Conservation (phyloP, 306 rosid species). For the Mimosa pudica region DNA sequence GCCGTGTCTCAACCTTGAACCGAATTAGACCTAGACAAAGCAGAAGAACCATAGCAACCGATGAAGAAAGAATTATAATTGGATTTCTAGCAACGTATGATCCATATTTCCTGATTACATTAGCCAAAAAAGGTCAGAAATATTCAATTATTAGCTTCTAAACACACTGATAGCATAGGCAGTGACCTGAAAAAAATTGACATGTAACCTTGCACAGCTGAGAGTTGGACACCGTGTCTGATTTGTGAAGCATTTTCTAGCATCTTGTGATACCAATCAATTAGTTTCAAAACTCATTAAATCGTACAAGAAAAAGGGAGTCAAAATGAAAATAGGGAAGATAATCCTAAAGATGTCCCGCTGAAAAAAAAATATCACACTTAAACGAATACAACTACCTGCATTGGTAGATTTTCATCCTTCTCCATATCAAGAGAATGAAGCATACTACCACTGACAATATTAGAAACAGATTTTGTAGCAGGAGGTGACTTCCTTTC, state of each 20-base stretch:
- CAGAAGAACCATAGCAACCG: conserved; percentile 69
- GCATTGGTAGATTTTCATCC: conserved; percentile 78
- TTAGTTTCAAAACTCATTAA: conserved; percentile 26
- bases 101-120: conserved; percentile 79
- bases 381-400: conserved; percentile 50
- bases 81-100: conserved; percentile 89
- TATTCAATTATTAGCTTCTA: conserved; percentile 27
- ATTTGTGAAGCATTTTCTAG: conserved; percentile 65
- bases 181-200: conserved; percentile 77
- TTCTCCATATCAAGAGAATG: conserved; percentile 63
- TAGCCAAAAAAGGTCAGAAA: conserved; percentile 43
- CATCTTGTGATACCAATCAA: conserved; percentile 52
- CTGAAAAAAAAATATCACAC: conserved; percentile 35
- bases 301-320: conserved; percentile 23
- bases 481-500: conserved; percentile 54
- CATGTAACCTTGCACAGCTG: conserved; percentile 92
- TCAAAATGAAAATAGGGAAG: conserved; percentile 19
- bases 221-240: conserved; percentile 62
- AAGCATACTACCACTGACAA: conserved; percentile 46
- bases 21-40: conserved; percentile 87
- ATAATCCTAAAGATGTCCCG: conserved; percentile 26
- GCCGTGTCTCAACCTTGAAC: conserved; percentile 94
- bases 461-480: conserved; percentile 57
- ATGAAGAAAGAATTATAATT: conserved; percentile 65
- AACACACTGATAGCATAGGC: conserved; percentile 31